Base-by-base conservation (phyloP, 2,329 filamentous ascomycete species). In the Tolypocladium nubicola region DNA sequence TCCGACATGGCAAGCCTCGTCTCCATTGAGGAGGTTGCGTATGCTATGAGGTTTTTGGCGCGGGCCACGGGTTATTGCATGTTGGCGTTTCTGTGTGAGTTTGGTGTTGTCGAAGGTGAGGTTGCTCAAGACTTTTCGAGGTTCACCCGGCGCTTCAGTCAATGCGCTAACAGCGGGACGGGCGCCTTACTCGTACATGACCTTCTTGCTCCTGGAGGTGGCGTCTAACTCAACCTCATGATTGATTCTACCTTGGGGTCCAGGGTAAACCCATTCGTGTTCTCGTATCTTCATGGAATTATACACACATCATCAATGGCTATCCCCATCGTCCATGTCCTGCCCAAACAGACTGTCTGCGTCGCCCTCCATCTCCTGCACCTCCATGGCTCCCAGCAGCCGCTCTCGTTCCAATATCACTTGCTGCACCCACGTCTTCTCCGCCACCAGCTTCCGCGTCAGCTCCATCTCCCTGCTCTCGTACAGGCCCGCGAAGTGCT, bases 381-480 rank as follows among this genome's bases (percentile, higher is more conserved):
- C 56, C 64, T 79, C 73, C 64, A 71, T 67, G 37, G 73, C 73
- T 8, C 59, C 66, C 52, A 83, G 66, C 61, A 81, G 63, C 41
- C 66, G 69, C 37, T 63, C 65, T 13, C 79, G 71, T 65, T 81
- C 79, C 7, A 71, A 65, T 6, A 75, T 60, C 4, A 81, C 74
- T 47, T 73, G 70, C 40, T 69, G 67, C 30, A 76, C 65, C 80
- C 81, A 84, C 57, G 67, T 70, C 57, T 70, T 66, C 69, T 83
- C 79, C 0, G 76, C 77, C 8, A 61, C 62, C 53, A 71, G 71
- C 37, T 68, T 70, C 54, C 62, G 68, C 43, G 60, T 59, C 30
- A 73, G 64, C 19, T 71, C 72, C 19, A 61, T 63, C 53, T 68
- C 66, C 50, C 66, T 67, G 21, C 68, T 66, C 1, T 66, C 67